These are phyloP conservation scores for Suhomyces sp. DNA, from an alignment of 805 yeast genomes.

Conservation along the genomic window DNA sequence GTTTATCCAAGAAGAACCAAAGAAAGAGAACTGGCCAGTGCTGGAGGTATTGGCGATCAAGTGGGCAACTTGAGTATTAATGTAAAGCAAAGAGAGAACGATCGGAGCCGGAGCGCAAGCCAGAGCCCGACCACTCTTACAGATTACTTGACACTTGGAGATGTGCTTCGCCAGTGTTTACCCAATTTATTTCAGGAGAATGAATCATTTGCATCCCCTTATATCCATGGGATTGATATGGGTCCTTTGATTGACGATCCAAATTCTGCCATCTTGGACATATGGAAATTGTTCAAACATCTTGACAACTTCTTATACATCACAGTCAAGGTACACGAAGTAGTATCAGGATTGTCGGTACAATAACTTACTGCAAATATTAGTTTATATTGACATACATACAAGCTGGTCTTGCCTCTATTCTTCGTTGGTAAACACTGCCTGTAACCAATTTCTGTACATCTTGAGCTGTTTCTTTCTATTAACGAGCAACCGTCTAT, in stretches of 20 bases:
- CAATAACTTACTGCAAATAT: too few relatives aligned
- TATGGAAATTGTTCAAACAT: slow-evolving; percentile 35
- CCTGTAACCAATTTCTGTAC: slow-evolving; percentile 97
- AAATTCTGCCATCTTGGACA: slow-evolving; percentile 14
- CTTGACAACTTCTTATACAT: slow-evolving; percentile 38
- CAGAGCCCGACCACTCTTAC: too few relatives aligned
- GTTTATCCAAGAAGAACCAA: slow-evolving; percentile 7
- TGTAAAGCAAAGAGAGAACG: too few relatives aligned
- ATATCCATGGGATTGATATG: slow-evolving; percentile 34
- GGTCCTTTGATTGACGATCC: slow-evolving; percentile 14
- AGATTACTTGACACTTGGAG: slow-evolving; percentile 14
- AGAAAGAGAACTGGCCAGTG: too few relatives aligned
- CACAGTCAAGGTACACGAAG: not conserved
- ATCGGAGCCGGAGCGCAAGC: too few relatives aligned
- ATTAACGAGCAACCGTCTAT: slow-evolving; percentile 86
- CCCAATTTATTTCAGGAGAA: slow-evolving; percentile 5
- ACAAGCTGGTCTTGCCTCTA: too few relatives aligned
- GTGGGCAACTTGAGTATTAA: too few relatives aligned
- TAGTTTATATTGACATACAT: too few relatives aligned
- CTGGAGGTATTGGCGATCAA: too few relatives aligned
- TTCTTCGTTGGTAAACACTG: too few relatives aligned
- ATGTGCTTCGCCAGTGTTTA: slow-evolving; percentile 9
- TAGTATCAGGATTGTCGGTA: too few relatives aligned
- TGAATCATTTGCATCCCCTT: slow-evolving; percentile 14
- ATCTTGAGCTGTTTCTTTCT: slow-evolving; percentile 89